These are phyloP conservation scores for Coniochaeta sp. DNA, from an alignment of 2,329 filamentous ascomycete genomes.

Conservation along the genomic window DNA sequence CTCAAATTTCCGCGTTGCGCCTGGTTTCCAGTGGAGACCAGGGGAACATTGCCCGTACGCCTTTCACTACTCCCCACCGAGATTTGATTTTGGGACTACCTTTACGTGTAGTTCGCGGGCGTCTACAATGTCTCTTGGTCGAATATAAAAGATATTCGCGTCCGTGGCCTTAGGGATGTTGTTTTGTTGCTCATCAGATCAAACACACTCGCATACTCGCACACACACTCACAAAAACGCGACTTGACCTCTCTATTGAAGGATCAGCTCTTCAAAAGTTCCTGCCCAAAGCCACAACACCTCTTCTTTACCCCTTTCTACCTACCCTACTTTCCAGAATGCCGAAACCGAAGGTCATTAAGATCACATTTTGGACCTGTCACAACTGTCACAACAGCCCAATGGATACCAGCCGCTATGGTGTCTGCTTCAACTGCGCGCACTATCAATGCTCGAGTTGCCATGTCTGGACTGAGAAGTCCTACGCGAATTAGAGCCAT, in stretches of 20 bases:
- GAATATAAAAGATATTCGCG: not conserved
- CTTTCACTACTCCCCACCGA: not conserved
- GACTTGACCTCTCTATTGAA: not conserved
- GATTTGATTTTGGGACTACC: not conserved
- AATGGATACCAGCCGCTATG: not conserved
- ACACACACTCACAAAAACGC: not conserved
- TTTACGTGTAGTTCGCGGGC: not conserved
- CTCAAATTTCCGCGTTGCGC: not conserved
- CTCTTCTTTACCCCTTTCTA: not conserved
- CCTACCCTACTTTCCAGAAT: too few species aligned
- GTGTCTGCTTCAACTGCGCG: not conserved
- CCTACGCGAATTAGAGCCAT: not conserved
- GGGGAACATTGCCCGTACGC: not conserved
- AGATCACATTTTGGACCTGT: not conserved
- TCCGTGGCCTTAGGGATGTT: not conserved
- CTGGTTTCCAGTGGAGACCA: not conserved
- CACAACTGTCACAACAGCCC: not conserved
- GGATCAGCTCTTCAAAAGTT: too few species aligned
- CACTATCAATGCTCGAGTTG: not conserved
- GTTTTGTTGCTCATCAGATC: not conserved
- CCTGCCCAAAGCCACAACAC: too few species aligned
- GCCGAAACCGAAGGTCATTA: not conserved
- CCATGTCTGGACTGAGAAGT: not conserved
- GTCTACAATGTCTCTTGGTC: not conserved
- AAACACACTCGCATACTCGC: not conserved